Evolutionary conservation across 2,329 filamentous ascomycete genomes (phyloP).

Genomic region (Macrophomina pseudophaseolina): DNA sequence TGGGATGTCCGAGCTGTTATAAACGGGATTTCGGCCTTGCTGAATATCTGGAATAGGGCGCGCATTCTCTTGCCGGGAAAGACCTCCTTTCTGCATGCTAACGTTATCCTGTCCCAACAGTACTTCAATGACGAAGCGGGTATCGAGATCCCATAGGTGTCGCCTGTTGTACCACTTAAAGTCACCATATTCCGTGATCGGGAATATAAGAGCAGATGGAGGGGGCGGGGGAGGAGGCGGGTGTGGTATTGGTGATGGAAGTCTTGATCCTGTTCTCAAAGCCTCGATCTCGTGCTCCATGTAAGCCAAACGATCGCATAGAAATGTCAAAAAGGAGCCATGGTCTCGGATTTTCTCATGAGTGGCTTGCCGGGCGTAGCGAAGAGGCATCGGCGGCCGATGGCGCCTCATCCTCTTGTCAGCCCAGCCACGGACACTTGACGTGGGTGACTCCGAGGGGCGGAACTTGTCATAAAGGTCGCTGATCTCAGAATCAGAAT

Average conservation of each 20-base stretch:
- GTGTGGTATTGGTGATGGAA: too few relatives aligned
- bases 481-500: background rate
- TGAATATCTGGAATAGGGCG: background rate
- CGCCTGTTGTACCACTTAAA: background rate
- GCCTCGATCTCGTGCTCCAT: background rate
- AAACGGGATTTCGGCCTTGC: background rate
- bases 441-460: background rate
- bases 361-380: background rate
- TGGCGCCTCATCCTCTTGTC: background rate
- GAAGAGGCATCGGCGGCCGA: background rate
- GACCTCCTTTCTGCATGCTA: background rate
- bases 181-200: background rate
- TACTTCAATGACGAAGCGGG: background rate
- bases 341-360: background rate
- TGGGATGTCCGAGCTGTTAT: background rate
- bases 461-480: background rate
- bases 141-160: background rate
- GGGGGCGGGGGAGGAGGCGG: background rate
- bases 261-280: background rate
- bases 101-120: background rate
- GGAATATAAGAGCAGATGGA: background rate
- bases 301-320: background rate
- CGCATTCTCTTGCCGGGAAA: background rate
- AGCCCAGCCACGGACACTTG: background rate
- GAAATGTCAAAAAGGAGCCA: background rate